Conservation (phyloP, 805 yeast genomes). For the Metschnikowia similis region DNA sequence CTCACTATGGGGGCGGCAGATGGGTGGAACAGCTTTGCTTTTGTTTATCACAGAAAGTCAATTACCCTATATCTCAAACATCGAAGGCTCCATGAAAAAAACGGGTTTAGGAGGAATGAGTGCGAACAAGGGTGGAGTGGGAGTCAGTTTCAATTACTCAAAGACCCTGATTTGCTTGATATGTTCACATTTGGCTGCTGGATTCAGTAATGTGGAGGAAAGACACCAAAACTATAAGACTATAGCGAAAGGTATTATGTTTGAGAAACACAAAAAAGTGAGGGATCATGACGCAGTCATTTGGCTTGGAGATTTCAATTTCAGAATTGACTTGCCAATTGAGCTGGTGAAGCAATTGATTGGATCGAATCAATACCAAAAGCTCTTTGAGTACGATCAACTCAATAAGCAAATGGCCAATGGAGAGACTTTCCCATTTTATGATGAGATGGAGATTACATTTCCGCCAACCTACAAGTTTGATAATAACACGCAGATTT, state of each 20-base stretch:
- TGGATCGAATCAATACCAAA: slow-evolving; percentile 41
- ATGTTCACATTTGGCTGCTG: slow-evolving; percentile 91
- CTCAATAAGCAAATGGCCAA: slow-evolving; percentile 65
- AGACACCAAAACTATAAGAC: slow-evolving; percentile 84
- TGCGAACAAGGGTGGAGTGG: slow-evolving; percentile 75
- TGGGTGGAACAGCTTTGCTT: slow-evolving; percentile 79
- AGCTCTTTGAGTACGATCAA: slow-evolving; percentile 72
- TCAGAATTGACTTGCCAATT: slow-evolving; percentile 67
- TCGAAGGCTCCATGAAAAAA: slow-evolving; percentile 74
- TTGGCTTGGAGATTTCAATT: slow-evolving; percentile 94
- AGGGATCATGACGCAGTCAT: slow-evolving; percentile 78
- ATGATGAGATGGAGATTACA: slow-evolving; percentile 71
- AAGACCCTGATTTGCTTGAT: slow-evolving; percentile 74
- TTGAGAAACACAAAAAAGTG: slow-evolving; percentile 51
- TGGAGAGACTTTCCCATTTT: slow-evolving; percentile 77
- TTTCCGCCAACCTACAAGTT: slow-evolving; percentile 94
- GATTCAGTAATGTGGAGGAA: slow-evolving; percentile 73
- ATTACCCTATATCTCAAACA: slow-evolving; percentile 48
- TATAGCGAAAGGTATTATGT: slow-evolving; percentile 63
- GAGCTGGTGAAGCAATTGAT: slow-evolving; percentile 60
- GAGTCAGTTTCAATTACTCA: slow-evolving; percentile 61
- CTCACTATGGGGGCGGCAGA: slow-evolving; percentile 68
- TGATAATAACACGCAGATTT: slow-evolving; percentile 75
- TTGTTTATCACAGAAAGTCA: slow-evolving; percentile 59
- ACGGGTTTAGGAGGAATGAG: slow-evolving; percentile 94